A percentile compares a stretch with the other conserved stretches of the same genome.
Conservation (phyloP, 192 early-diverging fungal species). For the Gonapodya prolifera region DNA sequence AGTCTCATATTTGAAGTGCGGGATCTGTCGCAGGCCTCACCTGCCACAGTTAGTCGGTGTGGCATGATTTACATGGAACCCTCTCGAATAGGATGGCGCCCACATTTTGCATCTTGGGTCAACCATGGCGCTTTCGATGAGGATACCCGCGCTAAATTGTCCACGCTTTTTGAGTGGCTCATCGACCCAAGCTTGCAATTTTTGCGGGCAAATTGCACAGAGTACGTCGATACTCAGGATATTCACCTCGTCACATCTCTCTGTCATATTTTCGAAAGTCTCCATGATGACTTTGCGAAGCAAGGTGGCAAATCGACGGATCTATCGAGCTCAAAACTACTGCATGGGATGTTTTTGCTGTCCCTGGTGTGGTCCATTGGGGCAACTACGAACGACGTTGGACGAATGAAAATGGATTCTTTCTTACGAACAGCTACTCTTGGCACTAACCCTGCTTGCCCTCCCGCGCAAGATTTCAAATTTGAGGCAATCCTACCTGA, state of each 20-base stretch:
- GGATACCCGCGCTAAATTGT: conserved; percentile 18
- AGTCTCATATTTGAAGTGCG: conserved; percentile 50
- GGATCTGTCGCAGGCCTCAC: conserved; percentile 44
- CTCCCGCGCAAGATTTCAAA: conserved; percentile 17
- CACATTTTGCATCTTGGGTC: conserved; percentile 39
- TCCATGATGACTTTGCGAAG: conserved; percentile 24
- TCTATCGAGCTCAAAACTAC: conserved; percentile 12
- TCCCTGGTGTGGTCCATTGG: conserved; percentile 39
- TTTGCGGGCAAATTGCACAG: conserved; percentile 28
- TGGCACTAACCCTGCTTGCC: conserved; percentile 11
- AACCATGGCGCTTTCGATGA: conserved; percentile 23
- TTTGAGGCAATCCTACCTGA: conserved; percentile 25
- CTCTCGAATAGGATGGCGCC: conserved; percentile 34
- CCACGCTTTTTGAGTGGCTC: conserved; percentile 36
- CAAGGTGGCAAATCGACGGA: conserved; percentile 1
- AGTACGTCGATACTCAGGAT: conserved; percentile 38
- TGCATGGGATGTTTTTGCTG: conserved; percentile 38
- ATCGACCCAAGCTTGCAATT: conserved; percentile 28
- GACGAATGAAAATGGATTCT: conserved; percentile 27
- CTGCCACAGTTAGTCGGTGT: conserved; percentile 51
- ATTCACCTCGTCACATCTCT: conserved; percentile 33
- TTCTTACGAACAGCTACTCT: conserved; percentile 18
- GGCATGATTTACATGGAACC: conserved; percentile 57
- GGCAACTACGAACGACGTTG: conserved; percentile 30
- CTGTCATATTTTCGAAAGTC: conserved; percentile 39